Conservation (phyloP, 2,329 filamentous ascomycete species). For the Pyrenochaeta sp. region DNA sequence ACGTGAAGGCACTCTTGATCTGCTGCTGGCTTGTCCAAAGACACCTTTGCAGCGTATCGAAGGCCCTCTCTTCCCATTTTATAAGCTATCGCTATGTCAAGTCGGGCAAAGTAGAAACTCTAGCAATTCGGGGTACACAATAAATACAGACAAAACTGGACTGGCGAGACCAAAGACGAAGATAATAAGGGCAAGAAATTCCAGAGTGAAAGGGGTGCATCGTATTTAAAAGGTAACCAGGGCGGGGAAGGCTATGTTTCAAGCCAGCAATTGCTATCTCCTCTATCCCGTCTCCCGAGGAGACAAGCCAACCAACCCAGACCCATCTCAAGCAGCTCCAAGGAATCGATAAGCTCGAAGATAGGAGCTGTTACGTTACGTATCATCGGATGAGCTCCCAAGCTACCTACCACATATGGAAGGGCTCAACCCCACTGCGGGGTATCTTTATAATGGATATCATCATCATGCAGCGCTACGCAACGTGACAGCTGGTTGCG, state of each 20-base stretch:
- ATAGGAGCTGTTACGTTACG: slow-evolving; percentile 48
- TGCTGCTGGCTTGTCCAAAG: slow-evolving; percentile 73
- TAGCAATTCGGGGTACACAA: not conserved
- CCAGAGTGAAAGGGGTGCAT: slow-evolving; percentile 10
- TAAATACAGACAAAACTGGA: not conserved
- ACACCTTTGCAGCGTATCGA: slow-evolving; percentile 76
- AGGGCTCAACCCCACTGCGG: slow-evolving; percentile 44
- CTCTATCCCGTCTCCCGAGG: slow-evolving; percentile 23
- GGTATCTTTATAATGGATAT: slow-evolving; percentile 28
- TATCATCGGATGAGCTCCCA: slow-evolving; percentile 31
- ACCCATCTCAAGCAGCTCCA: slow-evolving; percentile 21
- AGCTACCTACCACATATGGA: slow-evolving; percentile 32
- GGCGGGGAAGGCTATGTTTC: slow-evolving; percentile 24
- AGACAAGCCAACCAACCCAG: slow-evolving; percentile 6
- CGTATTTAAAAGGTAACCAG: slow-evolving; percentile 19
- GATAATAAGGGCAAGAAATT: not conserved
- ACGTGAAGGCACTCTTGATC: slow-evolving; percentile 77
- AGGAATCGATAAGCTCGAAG: slow-evolving; percentile 46
- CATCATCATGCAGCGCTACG: slow-evolving; percentile 35
- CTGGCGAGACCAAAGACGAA: not conserved
- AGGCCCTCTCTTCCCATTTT: slow-evolving; percentile 65
- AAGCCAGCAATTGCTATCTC: slow-evolving; percentile 29
- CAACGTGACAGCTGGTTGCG: slow-evolving; percentile 6
- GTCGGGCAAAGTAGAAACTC: not conserved
- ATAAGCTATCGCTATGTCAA: not conserved